phyloP scores from a whole-genome alignment of 139 green algal genomes.

The Chlamydomonas sphaeroides region DNA sequence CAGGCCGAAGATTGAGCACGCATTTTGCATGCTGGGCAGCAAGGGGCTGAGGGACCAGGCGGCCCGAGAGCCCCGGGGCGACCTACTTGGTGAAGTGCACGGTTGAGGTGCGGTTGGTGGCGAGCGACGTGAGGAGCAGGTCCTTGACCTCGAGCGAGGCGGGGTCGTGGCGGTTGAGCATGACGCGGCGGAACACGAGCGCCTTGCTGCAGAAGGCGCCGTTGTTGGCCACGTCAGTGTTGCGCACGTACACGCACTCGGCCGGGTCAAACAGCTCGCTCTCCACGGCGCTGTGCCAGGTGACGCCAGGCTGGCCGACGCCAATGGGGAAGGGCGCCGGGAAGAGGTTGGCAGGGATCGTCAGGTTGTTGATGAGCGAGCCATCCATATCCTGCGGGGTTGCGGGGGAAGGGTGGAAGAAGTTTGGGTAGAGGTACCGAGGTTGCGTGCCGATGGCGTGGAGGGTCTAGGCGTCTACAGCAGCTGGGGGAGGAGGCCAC shows the following conservation, averaged over 20 bases:
- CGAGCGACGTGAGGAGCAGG: neutral
- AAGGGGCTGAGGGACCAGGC: no score
- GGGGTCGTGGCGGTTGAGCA: conserved; percentile 57
- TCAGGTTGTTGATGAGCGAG: conserved; percentile 50
- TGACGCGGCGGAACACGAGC: conserved; percentile 49
- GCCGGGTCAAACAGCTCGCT: conserved; percentile 26
- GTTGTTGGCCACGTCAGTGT: conserved; percentile 11
- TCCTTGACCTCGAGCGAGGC: conserved; percentile 16
- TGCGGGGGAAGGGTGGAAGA: no score
- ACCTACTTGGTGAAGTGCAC: conserved; percentile 48
- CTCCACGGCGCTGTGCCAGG: conserved; percentile 21
- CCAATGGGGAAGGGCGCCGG: neutral
- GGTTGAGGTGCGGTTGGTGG: conserved; percentile 37
- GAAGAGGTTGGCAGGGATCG: neutral
- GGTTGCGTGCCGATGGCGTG: no score
- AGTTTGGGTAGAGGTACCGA: no score
- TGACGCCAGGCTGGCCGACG: conserved; percentile 11
- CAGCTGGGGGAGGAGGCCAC: no score
- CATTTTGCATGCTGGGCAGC: no score
- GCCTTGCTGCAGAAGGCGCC: conserved; percentile 38
- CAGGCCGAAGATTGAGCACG: no score
- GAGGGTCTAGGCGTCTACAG: no score
- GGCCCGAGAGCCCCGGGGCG: no score
- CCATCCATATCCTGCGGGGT: conserved; percentile 62
- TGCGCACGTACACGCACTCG: conserved; percentile 35